Evolutionary conservation across 1,139 yeast genomes (phyloP).

Genomic region (Arxiozyma slooffiae): DNA sequence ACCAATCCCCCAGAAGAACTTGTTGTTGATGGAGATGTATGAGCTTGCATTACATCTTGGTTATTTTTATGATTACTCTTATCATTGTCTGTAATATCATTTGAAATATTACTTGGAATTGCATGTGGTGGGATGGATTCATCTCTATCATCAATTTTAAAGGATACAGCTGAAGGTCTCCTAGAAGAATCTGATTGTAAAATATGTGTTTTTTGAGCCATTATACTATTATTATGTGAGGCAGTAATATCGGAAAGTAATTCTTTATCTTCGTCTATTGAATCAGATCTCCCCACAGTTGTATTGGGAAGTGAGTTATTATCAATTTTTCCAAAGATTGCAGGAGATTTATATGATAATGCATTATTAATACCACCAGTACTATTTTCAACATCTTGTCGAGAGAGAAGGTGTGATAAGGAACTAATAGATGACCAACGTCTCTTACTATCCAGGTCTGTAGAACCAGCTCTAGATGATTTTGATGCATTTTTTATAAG

Average conservation of each 20-base stretch:
- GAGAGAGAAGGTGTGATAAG: constrained; percentile 1
- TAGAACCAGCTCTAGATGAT: constrained; percentile 4
- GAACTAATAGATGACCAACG: constrained; percentile 2
- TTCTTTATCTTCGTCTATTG: background rate
- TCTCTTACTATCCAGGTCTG: background rate
- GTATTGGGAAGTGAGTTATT: background rate
- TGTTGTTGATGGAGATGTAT: constrained; percentile 14
- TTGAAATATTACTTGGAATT: background rate
- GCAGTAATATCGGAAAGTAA: background rate
- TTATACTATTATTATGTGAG: background rate
- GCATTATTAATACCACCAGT: background rate
- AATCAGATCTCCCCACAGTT: background rate
- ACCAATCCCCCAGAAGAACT: constrained; percentile 30
- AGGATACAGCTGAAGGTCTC: background rate
- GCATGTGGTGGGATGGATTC: constrained; percentile 6
- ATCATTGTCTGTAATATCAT: background rate
- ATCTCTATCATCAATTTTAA: constrained; percentile 3
- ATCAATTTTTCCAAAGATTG: background rate
- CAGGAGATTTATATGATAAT: background rate
- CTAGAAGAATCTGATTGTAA: background rate
- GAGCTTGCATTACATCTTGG: background rate
- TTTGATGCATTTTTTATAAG: constrained; percentile 3
- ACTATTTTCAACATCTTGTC: background rate
- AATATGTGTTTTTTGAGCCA: background rate
- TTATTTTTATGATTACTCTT: background rate